These are phyloP conservation scores for Aspergillus ibericus DNA, from an alignment of 2,329 filamentous ascomycete species.

Conservation along the genomic window DNA sequence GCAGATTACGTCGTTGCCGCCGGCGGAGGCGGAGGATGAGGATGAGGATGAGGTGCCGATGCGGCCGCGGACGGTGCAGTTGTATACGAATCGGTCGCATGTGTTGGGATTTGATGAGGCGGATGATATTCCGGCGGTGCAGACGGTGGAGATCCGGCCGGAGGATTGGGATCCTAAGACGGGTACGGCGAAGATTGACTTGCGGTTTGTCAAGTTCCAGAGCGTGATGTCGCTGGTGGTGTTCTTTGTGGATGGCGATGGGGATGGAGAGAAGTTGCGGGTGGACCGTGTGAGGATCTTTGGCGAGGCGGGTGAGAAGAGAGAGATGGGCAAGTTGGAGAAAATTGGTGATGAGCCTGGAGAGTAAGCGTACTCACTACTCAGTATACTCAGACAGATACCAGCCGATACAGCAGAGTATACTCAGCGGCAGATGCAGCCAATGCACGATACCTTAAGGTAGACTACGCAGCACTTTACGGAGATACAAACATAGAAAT, in stretches of 20 bases:
- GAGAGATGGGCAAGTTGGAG: slow-evolving; percentile 90
- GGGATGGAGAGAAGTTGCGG: slow-evolving; percentile 79
- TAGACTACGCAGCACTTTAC: no score
- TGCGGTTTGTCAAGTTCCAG: slow-evolving; percentile 97
- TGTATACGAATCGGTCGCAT: slow-evolving; percentile 86
- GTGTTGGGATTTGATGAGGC: slow-evolving; percentile 95
- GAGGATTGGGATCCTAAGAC: slow-evolving; percentile 76
- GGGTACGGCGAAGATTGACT: slow-evolving; percentile 67
- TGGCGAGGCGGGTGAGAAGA: slow-evolving; percentile 87
- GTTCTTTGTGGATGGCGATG: slow-evolving; percentile 85
- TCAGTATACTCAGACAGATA: no score
- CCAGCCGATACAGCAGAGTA: no score
- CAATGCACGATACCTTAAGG: no score
- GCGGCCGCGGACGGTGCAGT: slow-evolving; percentile 76
- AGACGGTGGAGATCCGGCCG: slow-evolving; percentile 71
- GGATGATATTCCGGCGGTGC: slow-evolving; percentile 78
- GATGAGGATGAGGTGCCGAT: slow-evolving; percentile 74
- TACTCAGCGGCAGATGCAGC: no score
- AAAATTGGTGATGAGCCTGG: slow-evolving; percentile 80
- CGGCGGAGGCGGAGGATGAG: slow-evolving; percentile 49
- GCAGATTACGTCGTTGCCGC: slow-evolving; percentile 80
- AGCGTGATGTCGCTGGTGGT: slow-evolving; percentile 83
- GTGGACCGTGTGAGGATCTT: slow-evolving; percentile 65
- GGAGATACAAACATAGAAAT: background rate
- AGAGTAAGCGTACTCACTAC: slow-evolving; percentile 50